Evolutionary conservation across 106 monocot species (phyloP), one percentile per base, ranked within the genome.

Genomic region (Acorus gramineus): DNA sequence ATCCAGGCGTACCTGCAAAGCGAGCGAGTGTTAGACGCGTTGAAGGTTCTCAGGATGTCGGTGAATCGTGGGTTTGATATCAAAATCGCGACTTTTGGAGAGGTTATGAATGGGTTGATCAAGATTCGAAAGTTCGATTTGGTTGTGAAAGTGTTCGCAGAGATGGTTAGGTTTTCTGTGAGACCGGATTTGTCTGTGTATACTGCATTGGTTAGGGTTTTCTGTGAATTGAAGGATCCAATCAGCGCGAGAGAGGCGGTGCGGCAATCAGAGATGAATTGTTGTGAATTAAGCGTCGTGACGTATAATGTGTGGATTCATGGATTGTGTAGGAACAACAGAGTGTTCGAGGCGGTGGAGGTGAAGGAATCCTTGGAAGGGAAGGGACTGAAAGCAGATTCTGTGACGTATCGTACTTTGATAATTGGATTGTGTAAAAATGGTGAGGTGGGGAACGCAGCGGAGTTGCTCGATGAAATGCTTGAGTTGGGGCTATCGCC

Each of bases 291-390:
- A 10, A 83, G 66, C 13, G 74, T 83, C 59, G 76, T 82, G 2
- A 67, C 79, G 1, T 90, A 96, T 63, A 96, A 90, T 71, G 75
- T 83, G 46, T 64, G 90, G 50, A 77, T 96, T n/a, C 87, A 90
- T 70, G 95, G 90, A 28, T 69, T 96, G 52, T 96, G 95, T 69
- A 96, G 77, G 81, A 69, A 55, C 44, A 60, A 61, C 62, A 74
- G 72, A 55, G 78, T 73, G 11, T 57, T 47, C 8, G 95, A 96
- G 53, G 90, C 87, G 2, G 3, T 85, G 44, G 69, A 76, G 66
- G 55, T 96, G 7, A 85, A 90, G 72, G 71, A 78, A 57, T 66
- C 73, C 5, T 75, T 95, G 65, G 50, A 53, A 11, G 50, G 46
- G 7, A 90, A 74, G 64, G 78, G 76, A 5, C 52, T 96, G 57